Percentiles rank a stretch among this genome's conserved stretches.
These are phyloP conservation scores for Serendipita vermifera DNA, from an alignment of 768 basidiomycete species.

Conservation along the genomic window DNA sequence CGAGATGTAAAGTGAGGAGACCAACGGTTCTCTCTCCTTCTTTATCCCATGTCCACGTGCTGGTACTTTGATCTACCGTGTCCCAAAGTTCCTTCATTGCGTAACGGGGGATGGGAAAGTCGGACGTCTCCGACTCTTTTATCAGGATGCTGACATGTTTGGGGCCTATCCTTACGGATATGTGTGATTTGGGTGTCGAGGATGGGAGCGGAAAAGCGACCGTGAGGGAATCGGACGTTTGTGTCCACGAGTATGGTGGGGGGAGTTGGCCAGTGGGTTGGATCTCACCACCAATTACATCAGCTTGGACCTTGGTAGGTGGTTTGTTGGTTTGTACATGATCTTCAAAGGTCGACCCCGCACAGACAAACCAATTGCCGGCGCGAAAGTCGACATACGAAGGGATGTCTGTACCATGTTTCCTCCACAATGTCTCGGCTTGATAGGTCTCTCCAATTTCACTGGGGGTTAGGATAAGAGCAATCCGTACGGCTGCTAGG, in stretches of 20 bases:
- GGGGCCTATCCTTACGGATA: constrained; percentile 53
- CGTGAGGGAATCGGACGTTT: constrained; percentile 70
- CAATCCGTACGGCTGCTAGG: constrained; percentile 8
- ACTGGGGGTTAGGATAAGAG: neutral
- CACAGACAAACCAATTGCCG: neutral
- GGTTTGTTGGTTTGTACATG: neutral
- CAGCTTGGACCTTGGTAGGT: neutral
- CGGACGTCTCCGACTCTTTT: constrained; percentile 25
- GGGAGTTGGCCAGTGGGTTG: constrained; percentile 30
- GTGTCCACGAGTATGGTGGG: constrained; percentile 87
- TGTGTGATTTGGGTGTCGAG: constrained; percentile 43
- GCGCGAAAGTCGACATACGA: constrained; percentile 27
- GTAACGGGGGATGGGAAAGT: constrained; percentile 40
- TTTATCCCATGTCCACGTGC: constrained; percentile 88
- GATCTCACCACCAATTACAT: neutral
- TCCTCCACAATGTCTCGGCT: constrained; percentile 53
- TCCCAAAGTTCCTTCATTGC: constrained; percentile 64
- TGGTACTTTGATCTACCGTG: constrained; percentile 57
- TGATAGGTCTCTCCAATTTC: constrained; percentile 12
- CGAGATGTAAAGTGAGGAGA: constrained; percentile 68
- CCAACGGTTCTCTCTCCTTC: constrained; percentile 45
- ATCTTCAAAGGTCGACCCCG: neutral
- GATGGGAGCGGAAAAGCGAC: constrained; percentile 76
- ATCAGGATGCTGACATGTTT: constrained; percentile 55
- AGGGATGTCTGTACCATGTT: constrained; percentile 59